These are phyloP conservation scores for Pueraria montana DNA, from an alignment of 306 rosid species.

Conservation along the genomic window DNA sequence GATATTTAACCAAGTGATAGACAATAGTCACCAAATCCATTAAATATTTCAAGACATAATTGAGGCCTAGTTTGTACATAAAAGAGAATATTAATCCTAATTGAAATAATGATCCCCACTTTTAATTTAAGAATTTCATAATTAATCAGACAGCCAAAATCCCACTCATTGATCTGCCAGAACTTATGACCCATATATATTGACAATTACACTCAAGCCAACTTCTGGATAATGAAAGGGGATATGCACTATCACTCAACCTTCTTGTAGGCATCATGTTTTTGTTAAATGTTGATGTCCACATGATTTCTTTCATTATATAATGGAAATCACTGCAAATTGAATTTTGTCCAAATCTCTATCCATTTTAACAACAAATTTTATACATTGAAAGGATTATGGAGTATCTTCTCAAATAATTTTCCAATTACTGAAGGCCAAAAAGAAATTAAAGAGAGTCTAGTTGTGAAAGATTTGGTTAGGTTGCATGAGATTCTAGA, in stretches of 20 bases:
- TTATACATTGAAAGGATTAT: neutral
- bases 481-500: neutral
- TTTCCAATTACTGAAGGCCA: conserved; percentile 9
- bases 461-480: neutral
- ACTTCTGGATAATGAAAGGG: neutral
- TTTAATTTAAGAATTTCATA: conserved; percentile 7
- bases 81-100: neutral
- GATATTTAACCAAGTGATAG: conserved; percentile 41
- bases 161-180: conserved; percentile 37
- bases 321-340: conserved; percentile 3
- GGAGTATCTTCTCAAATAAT: conserved; percentile 9
- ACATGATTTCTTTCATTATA: neutral
- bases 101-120: conserved; percentile 39
- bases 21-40: conserved; percentile 42
- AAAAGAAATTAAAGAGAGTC: conserved; percentile 2
- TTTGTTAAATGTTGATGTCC: neutral
- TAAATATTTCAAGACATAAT: conserved; percentile 24
- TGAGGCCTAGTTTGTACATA: conserved; percentile 17
- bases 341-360: conserved; percentile 1
- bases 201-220: too few species aligned
- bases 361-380: conserved; percentile 18
- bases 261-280: neutral
- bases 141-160: conserved; percentile 37
- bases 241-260: neutral
- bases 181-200: neutral